These are phyloP conservation scores for Aspergillus sclerotioniger DNA, from an alignment of 495 filamentous ascomycete species.

Conservation along the genomic window DNA sequence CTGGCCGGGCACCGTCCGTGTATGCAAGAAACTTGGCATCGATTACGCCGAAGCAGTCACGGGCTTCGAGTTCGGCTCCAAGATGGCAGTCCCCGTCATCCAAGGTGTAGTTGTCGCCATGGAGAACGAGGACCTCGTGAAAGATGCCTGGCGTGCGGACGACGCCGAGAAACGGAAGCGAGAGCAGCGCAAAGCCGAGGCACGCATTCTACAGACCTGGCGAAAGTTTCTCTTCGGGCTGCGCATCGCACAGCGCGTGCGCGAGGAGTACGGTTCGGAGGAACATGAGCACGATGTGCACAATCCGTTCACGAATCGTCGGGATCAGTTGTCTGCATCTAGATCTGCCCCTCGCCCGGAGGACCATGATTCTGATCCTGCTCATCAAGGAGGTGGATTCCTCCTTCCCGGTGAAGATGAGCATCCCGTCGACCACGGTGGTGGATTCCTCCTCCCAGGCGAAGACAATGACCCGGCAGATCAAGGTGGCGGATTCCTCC, in stretches of 20 bases:
- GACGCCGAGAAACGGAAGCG: constrained; percentile 73
- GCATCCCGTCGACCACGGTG: not conserved
- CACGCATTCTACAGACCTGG: constrained; percentile 74
- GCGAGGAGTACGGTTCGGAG: constrained; percentile 63
- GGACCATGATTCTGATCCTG: not conserved
- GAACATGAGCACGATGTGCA: constrained; percentile 32
- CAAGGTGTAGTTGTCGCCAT: constrained; percentile 85
- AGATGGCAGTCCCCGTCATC: constrained; percentile 88
- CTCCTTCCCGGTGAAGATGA: constrained; percentile 14
- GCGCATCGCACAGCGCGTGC: constrained; percentile 75
- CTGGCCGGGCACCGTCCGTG: constrained; percentile 66
- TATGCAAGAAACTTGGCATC: constrained; percentile 81
- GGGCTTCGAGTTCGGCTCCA: constrained; percentile 92
- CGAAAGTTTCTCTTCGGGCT: constrained; percentile 82
- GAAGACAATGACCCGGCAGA: constrained; percentile 26
- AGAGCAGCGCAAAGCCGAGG: constrained; percentile 79
- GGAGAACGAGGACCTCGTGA: constrained; percentile 70
- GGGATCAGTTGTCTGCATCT: not conserved
- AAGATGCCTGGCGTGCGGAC: constrained; percentile 80
- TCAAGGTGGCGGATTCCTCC: constrained; percentile 21
- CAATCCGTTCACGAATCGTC: constrained; percentile 38
- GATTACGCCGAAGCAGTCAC: constrained; percentile 94
- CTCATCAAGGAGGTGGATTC: constrained; percentile 7
- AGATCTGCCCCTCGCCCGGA: not conserved
- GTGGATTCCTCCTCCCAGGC: not conserved